Percentiles rank a stretch among this genome's conserved stretches.
phyloP scores from a whole-genome alignment of 305 asterid species.

The Solanum hybrid region DNA sequence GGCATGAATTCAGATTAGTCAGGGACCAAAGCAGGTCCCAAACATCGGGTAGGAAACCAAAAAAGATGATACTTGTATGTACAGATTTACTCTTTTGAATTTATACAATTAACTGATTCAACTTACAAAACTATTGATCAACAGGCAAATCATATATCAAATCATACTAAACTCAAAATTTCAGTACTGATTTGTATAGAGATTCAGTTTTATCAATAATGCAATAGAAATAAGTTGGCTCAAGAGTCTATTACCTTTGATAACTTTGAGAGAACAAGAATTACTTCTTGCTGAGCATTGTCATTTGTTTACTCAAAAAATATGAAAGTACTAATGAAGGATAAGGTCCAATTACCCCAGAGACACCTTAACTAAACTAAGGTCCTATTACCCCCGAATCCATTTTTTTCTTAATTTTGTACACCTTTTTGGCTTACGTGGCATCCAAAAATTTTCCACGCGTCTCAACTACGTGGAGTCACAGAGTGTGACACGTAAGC shows the following conservation, averaged over 20 bases:
- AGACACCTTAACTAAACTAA: too few species aligned
- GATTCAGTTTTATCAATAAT: background rate
- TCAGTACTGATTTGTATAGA: background rate
- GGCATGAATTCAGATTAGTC: background rate
- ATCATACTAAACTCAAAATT: background rate
- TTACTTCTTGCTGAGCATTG: background rate
- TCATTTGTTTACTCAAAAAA: background rate
- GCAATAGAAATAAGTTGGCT: background rate
- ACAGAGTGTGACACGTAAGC: too few species aligned
- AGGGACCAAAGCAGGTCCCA: background rate
- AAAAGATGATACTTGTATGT: background rate
- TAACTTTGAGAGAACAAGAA: background rate
- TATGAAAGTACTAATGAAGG: background rate
- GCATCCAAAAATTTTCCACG: too few species aligned
- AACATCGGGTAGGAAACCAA: background rate
- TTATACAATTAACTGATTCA: background rate
- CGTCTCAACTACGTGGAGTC: too few species aligned
- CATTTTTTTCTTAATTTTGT: too few species aligned
- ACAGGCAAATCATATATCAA: background rate
- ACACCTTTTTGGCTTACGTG: too few species aligned
- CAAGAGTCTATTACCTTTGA: background rate
- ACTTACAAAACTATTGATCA: background rate
- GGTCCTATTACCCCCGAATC: too few species aligned
- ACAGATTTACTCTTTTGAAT: background rate
- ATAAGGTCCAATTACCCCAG: too few species aligned